Evolutionary conservation across 352 stramenopile genomes (phyloP).

Genomic region (Globisporangium echinulatum): DNA sequence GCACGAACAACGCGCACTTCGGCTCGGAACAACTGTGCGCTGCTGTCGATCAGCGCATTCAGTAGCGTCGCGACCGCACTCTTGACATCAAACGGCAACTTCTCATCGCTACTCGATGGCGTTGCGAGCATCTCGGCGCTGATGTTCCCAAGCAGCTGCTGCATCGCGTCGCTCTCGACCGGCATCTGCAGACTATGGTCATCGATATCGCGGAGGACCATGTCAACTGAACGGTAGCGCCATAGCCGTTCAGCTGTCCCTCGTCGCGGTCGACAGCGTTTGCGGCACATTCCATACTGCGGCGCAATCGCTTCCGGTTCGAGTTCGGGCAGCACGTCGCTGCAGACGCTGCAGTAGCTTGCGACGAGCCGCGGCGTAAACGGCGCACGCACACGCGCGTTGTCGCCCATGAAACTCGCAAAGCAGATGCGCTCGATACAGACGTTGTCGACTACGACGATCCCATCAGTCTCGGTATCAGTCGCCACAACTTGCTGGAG

Average conservation of each 20-base stretch:
- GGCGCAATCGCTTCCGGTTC: conserved; percentile 10
- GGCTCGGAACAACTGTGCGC: no score
- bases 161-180: no score
- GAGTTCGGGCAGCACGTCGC: conserved; percentile 25
- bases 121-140: conserved; percentile 22
- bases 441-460: conserved; percentile 31
- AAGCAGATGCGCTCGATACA: conserved; percentile 39
- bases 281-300: conserved; percentile 30
- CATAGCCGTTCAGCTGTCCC: no score
- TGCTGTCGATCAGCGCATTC: no score
- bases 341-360: conserved; percentile 37
- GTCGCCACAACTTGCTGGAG: conserved; percentile 12
- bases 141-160: neutral
- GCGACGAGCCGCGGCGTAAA: conserved; percentile 33
- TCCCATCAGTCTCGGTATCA: conserved; percentile 7
- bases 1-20: no score
- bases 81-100: no score
- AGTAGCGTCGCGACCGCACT: no score
- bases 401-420: conserved; percentile 18
- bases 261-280: conserved; percentile 22
- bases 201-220: no score
- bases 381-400: conserved; percentile 19
- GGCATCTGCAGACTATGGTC: no score
- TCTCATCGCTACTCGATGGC: no score
- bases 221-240: no score